phyloP scores from a whole-genome alignment of 2,329 filamentous ascomycete species.

The Rhynchosporium agropyri region DNA sequence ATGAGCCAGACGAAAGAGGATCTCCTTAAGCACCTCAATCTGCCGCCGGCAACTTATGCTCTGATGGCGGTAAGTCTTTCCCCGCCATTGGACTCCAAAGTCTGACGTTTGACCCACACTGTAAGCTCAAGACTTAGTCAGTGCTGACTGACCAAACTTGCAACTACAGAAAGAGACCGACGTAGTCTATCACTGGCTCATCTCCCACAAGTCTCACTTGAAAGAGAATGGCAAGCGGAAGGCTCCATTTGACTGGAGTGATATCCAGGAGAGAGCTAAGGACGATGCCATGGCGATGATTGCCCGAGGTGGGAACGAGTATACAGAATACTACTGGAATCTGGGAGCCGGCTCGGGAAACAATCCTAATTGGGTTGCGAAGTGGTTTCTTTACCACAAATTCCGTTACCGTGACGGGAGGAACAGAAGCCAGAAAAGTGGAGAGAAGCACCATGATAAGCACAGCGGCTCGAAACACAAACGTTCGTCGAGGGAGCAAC shows the following conservation, averaged over 20 bases:
- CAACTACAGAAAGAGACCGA: constrained; percentile 41
- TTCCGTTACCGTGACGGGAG: constrained; percentile 43
- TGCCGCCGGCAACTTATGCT: constrained; percentile 36
- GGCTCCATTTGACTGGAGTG: constrained; percentile 42
- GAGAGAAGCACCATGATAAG: constrained; percentile 11
- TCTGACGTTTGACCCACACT: constrained; percentile 1
- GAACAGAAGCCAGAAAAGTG: constrained; percentile 33
- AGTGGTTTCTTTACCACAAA: constrained; percentile 43
- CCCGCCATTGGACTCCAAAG: neutral
- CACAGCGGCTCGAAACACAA: constrained; percentile 2
- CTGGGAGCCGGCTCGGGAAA: constrained; percentile 24
- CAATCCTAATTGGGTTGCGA: constrained; percentile 41
- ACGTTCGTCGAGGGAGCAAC: constrained; percentile 3
- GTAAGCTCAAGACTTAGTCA: neutral
- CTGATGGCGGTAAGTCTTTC: constrained; percentile 40
- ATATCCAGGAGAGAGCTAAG: constrained; percentile 40
- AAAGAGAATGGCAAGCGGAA: constrained; percentile 40
- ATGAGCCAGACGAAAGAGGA: constrained; percentile 43
- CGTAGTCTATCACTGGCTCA: constrained; percentile 39
- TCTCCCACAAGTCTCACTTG: constrained; percentile 36
- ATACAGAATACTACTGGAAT: constrained; percentile 39
- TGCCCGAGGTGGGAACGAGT: constrained; percentile 29
- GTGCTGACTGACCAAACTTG: constrained; percentile 32
- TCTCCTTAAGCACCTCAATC: constrained; percentile 37
- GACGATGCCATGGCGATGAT: constrained; percentile 39